Evolutionary conservation across 2,329 filamentous ascomycete genomes (phyloP).

Genomic region (Fusarium annulatum): DNA sequence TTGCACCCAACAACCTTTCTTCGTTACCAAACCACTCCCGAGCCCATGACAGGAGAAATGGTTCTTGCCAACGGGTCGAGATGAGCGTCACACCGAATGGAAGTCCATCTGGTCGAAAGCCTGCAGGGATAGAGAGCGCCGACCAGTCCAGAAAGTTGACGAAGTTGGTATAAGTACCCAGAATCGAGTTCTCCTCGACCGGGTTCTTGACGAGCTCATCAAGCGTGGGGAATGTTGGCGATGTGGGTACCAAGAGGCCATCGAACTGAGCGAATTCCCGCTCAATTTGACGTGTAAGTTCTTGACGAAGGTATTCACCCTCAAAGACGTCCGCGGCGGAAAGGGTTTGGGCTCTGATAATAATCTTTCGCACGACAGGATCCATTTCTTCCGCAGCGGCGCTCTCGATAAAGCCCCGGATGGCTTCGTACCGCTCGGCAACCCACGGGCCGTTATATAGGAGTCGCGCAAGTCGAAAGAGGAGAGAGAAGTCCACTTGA

Average conservation of each 20-base stretch:
- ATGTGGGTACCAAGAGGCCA: slow-evolving; percentile 66
- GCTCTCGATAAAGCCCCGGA: slow-evolving; percentile 57
- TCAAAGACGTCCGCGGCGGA: slow-evolving; percentile 60
- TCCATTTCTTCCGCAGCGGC: slow-evolving; percentile 48
- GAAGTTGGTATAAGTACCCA: slow-evolving; percentile 69
- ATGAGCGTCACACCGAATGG: slow-evolving; percentile 55
- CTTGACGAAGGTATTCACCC: slow-evolving; percentile 51
- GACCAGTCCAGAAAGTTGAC: slow-evolving; percentile 70
- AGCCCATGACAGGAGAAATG: slow-evolving; percentile 45
- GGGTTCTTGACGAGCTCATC: slow-evolving; percentile 63
- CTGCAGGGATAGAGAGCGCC: slow-evolving; percentile 64
- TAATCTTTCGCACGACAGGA: slow-evolving; percentile 50
- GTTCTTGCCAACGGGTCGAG: slow-evolving; percentile 51
- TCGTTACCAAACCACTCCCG: slow-evolving; percentile 44
- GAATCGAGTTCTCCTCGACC: slow-evolving; percentile 62
- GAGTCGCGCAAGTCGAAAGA: slow-evolving; percentile 64
- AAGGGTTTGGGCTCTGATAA: slow-evolving; percentile 53
- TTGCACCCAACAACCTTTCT: slow-evolving; percentile 45
- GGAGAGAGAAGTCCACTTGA: slow-evolving; percentile 59
- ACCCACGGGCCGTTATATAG: slow-evolving; percentile 69
- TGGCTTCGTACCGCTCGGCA: slow-evolving; percentile 66
- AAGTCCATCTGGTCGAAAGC: slow-evolving; percentile 50
- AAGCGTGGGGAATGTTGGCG: slow-evolving; percentile 63
- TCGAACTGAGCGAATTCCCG: slow-evolving; percentile 56
- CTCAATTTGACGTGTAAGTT: slow-evolving; percentile 56